phyloP scores from a whole-genome alignment of 495 filamentous ascomycete species.

The Lophium mytilinum region DNA sequence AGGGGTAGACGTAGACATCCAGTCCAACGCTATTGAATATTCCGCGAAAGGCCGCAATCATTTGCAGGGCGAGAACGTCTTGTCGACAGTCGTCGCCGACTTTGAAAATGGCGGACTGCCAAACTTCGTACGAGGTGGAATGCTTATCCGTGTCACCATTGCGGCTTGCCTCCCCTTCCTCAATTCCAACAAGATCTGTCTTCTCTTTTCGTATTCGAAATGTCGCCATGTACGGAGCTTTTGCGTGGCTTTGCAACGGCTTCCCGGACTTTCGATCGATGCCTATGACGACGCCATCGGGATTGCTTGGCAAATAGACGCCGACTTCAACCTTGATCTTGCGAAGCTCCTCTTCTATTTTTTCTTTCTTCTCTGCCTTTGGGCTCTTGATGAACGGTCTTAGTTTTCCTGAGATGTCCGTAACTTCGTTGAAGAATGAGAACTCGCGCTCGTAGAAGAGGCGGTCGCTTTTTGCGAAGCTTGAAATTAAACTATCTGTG shows the following conservation, averaged over 20 bases:
- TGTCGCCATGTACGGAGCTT: slow-evolving; percentile 97
- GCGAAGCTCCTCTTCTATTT: slow-evolving; percentile 95
- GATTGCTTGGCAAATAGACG: slow-evolving; percentile 94
- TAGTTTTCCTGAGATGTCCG: slow-evolving; percentile 87
- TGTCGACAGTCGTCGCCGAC: slow-evolving; percentile 98
- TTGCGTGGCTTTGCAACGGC: slow-evolving; percentile 92
- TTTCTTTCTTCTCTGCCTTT: slow-evolving; percentile 96
- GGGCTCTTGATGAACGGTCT: slow-evolving; percentile 85
- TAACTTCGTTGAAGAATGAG: slow-evolving; percentile 95
- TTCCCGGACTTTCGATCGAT: slow-evolving; percentile 97
- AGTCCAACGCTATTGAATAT: slow-evolving; percentile 92
- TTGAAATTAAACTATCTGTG: slow-evolving; percentile 69
- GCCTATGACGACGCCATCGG: slow-evolving; percentile 91
- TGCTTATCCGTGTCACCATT: slow-evolving; percentile 21
- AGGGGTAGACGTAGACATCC: slow-evolving; percentile 94
- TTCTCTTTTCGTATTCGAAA: slow-evolving; percentile 87
- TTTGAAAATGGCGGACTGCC: slow-evolving; percentile 99
- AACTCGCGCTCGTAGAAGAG: slow-evolving; percentile 94
- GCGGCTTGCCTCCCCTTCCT: slow-evolving; percentile 19
- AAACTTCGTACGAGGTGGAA: slow-evolving; percentile 63
- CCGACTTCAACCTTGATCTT: slow-evolving; percentile 96
- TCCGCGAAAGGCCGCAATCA: slow-evolving; percentile 93
- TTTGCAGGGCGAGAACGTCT: slow-evolving; percentile 91
- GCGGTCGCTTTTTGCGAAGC: slow-evolving; percentile 69
- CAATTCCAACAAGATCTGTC: slow-evolving; percentile 40